A percentile compares a stretch with the other conserved stretches of the same genome.
Evolutionary conservation across 805 yeast genomes (phyloP).

Genomic region (Candida xyloterini): DNA sequence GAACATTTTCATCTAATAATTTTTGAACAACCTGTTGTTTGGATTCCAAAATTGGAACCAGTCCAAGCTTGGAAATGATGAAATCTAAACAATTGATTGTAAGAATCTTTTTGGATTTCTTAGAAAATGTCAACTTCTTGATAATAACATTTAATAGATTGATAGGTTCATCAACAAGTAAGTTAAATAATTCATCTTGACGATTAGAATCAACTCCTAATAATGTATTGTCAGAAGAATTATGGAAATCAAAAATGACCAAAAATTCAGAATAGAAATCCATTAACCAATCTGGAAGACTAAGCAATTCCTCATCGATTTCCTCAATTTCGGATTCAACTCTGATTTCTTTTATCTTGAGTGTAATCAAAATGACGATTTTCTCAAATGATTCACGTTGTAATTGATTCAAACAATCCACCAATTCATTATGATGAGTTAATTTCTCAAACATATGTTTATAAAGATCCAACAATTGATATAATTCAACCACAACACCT

Average conservation of each 20-base stretch:
- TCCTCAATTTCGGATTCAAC: slow-evolving; percentile 32
- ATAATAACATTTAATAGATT: slow-evolving; percentile 31
- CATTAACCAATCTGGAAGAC: slow-evolving; percentile 81
- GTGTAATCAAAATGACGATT: slow-evolving; percentile 38
- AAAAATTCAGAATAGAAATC: slow-evolving; percentile 62
- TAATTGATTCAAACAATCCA: slow-evolving; percentile 31
- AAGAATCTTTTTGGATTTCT: slow-evolving; percentile 38
- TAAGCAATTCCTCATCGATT: slow-evolving; percentile 48
- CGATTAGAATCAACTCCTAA: slow-evolving; percentile 39
- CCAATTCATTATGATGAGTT: slow-evolving; percentile 22
- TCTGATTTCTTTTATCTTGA: slow-evolving; percentile 34
- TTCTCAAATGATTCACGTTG: slow-evolving; percentile 37
- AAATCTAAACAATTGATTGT: slow-evolving; percentile 60
- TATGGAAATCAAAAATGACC: slow-evolving; percentile 49
- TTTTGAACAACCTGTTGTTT: slow-evolving; percentile 37
- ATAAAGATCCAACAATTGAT: slow-evolving; percentile 65
- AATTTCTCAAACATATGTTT: slow-evolving; percentile 60
- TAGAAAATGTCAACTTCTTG: slow-evolving; percentile 26
- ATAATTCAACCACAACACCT: slow-evolving; percentile 52
- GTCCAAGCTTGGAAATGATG: slow-evolving; percentile 51
- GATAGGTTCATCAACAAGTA: slow-evolving; percentile 48
- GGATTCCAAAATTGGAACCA: slow-evolving; percentile 39
- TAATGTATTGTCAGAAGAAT: slow-evolving; percentile 34
- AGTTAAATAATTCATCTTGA: slow-evolving; percentile 36
- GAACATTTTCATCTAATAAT: slow-evolving; percentile 35